phyloP scores from a whole-genome alignment of 345 rosid species.

The Populus nigra region DNA sequence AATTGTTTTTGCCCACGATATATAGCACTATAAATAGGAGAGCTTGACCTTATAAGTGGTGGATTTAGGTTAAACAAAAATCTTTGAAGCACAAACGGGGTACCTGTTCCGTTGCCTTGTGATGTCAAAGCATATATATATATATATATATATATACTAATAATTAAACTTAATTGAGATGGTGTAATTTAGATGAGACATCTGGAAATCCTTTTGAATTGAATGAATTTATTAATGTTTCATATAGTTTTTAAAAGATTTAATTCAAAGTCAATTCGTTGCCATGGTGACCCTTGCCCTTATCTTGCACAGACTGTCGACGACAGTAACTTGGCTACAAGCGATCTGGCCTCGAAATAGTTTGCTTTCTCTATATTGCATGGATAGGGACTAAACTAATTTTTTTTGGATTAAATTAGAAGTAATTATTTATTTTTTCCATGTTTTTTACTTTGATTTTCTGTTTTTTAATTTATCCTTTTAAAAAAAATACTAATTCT shows the following conservation, averaged over 20 bases:
- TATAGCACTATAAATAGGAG: slow-evolving; percentile 26
- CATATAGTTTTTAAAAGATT: not conserved
- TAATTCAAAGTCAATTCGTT: not conserved
- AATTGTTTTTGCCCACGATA: not conserved
- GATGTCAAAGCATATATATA: slow-evolving; percentile 11
- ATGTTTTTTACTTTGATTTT: too few relatives aligned
- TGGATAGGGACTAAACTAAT: too few relatives aligned
- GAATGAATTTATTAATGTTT: too few relatives aligned
- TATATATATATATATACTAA: too few relatives aligned
- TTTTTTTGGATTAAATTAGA: too few relatives aligned
- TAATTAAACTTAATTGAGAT: not conserved
- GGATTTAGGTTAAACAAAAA: slow-evolving; percentile 17
- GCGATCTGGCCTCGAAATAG: too few relatives aligned
- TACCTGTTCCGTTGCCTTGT: slow-evolving; percentile 6
- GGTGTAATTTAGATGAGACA: slow-evolving; percentile 3
- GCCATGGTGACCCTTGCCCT: not conserved
- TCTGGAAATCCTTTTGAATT: not conserved
- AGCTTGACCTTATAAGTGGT: slow-evolving; percentile 16
- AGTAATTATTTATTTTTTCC: too few relatives aligned
- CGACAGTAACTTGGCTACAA: not conserved
- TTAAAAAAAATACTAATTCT: too few relatives aligned
- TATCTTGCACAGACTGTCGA: not conserved
- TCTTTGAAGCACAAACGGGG: slow-evolving; percentile 12
- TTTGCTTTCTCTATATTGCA: too few relatives aligned
- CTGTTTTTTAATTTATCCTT: too few relatives aligned